These are phyloP conservation scores for Coelastrella sp. DNA, from an alignment of 139 green algal species.

Conservation along the genomic window DNA sequence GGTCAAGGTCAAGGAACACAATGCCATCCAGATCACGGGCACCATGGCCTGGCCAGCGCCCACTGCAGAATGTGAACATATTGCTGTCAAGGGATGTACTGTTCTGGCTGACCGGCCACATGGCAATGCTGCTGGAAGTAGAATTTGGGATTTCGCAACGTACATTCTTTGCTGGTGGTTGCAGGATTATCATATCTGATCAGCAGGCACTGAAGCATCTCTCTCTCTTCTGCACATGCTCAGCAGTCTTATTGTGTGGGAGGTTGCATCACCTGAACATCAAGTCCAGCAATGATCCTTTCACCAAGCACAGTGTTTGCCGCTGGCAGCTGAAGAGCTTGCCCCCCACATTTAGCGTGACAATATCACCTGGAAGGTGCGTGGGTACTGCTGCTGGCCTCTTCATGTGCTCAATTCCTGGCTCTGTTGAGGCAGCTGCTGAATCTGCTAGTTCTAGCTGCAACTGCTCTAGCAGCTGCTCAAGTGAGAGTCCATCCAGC, in stretches of 20 bases:
- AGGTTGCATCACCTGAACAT: slow-evolving; percentile 29
- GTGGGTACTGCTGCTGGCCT: background rate
- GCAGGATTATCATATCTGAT: background rate
- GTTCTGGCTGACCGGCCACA: background rate
- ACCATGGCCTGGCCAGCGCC: slow-evolving; percentile 13
- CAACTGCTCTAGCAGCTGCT: background rate
- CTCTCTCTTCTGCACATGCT: no score
- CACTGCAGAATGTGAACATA: background rate
- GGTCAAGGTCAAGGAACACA: slow-evolving; percentile 39
- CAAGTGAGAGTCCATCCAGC: no score
- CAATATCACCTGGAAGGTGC: background rate
- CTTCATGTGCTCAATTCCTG: background rate
- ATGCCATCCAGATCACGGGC: slow-evolving; percentile 8
- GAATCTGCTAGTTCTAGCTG: background rate
- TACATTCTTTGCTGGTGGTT: background rate
- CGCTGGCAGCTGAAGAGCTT: slow-evolving; percentile 23
- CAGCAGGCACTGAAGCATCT: no score
- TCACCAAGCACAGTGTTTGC: slow-evolving; percentile 23
- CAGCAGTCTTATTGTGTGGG: no score
- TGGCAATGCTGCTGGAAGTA: background rate
- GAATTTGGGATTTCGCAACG: background rate
- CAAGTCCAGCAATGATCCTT: slow-evolving; percentile 18
- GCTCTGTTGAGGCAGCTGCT: background rate
- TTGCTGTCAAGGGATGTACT: background rate
- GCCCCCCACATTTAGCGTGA: slow-evolving; percentile 33